Evolutionary conservation across 108 stramenopile genomes (phyloP), one percentile per base, ranked within the genome.

Genomic region (Fistulifera pelliculosa): DNA sequence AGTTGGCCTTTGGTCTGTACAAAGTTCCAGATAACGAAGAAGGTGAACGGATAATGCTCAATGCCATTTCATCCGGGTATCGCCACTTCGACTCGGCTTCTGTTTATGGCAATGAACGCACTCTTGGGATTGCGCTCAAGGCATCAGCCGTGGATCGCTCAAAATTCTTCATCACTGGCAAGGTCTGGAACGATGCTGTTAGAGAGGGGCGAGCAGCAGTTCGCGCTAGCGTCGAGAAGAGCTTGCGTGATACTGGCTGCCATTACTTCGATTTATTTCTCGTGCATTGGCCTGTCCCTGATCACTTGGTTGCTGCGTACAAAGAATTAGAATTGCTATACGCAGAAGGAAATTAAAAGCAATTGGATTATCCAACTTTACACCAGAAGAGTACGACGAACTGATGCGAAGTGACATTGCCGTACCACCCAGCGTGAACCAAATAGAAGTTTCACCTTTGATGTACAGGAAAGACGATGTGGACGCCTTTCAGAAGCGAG

Each of bases 171-270:
- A 70, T 96, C 38, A 83, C 85, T 1, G 76, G 83, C 27, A 96
- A 96, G 68, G 70, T 96, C 0, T 96, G 95, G 95, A 96, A 96
- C 57, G 93, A 90, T 38, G 92, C 80, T 43, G 91, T 93, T 61
- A 54, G 55, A 49, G 62, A 66, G 31, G 84, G 85, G 18, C 77
- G 90, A 18, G 38, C 50, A 0, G 80, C 85, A 49, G 92, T 96
- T 2, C 81, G 76, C 15, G 24, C 48, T 15, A 92, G 89, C 27
- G 68, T 82, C 12, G 66, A 75, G 13, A 58, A 58, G 49, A 76
- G 74, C 38, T 64, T 96, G 55, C 17, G 58, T 23, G 84, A 89
- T 54, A 47, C 10, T 21, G 53, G 60, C 27, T 50, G 75, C 17
- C 66, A 67, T 0, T 92, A 91, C 57, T 24, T 96, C 27, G 95